Percentiles rank a stretch among this genome's conserved stretches.
These are phyloP conservation scores for Chaetomium cochliodes DNA, from an alignment of 495 filamentous ascomycete genomes.

Conservation along the genomic window DNA sequence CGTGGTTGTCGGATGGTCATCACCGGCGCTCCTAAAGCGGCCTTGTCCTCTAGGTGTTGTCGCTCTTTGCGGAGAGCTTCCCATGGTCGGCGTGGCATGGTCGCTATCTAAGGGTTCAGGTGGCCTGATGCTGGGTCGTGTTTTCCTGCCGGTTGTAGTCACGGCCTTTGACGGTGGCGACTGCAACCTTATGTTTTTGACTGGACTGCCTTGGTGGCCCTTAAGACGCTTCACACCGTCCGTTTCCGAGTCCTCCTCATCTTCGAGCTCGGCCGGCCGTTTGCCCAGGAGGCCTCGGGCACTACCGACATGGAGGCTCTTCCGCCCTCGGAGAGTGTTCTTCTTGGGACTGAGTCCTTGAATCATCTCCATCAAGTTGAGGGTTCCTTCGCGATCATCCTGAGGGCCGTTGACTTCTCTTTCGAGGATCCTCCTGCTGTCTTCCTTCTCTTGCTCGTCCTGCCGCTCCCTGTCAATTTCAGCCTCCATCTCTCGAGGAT, in stretches of 20 bases:
- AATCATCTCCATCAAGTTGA: conserved; percentile 73
- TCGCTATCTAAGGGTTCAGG: conserved; percentile 28
- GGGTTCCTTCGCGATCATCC: conserved; percentile 58
- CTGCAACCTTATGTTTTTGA: conserved; percentile 70
- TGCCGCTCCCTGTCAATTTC: conserved; percentile 68
- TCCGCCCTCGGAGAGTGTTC: conserved; percentile 62
- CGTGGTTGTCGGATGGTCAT: conserved; percentile 44
- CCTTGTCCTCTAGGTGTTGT: conserved; percentile 52
- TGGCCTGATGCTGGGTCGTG: conserved; percentile 47
- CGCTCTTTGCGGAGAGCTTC: conserved; percentile 49
- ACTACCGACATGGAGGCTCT: conserved; percentile 74
- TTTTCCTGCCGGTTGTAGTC: conserved; percentile 58
- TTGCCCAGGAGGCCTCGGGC: conserved; percentile 74
- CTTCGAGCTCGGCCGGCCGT: conserved; percentile 64
- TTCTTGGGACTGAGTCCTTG: conserved; percentile 76
- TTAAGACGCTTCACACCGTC: conserved; percentile 68
- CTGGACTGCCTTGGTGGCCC: conserved; percentile 69
- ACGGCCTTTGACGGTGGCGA: conserved; percentile 64
- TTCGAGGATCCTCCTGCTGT: conserved; percentile 55
- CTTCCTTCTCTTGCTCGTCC: conserved; percentile 61
- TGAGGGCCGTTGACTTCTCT: conserved; percentile 46
- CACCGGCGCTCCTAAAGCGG: conserved; percentile 50
- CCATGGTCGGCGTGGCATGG: conserved; percentile 42
- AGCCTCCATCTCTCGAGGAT: conserved; percentile 63
- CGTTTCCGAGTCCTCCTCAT: conserved; percentile 58